A percentile compares a stretch with the other conserved stretches of the same genome.
These are phyloP conservation scores for Takashimella tepidaria DNA, from an alignment of 1,284 basidiomycete genomes.

Conservation along the genomic window DNA sequence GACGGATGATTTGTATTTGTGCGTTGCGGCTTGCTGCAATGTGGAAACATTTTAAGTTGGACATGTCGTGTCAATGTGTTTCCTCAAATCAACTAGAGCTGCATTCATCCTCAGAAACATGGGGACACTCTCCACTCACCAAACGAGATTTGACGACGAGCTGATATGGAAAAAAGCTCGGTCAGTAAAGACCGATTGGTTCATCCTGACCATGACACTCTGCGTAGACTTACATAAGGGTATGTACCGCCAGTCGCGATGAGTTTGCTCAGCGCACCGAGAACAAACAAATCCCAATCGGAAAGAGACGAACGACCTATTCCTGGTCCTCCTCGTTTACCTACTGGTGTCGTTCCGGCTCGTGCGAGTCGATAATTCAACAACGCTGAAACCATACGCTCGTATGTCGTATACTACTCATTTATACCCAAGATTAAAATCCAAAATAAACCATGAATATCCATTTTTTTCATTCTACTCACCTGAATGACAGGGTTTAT, in stretches of 20 bases:
- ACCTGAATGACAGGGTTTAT: conserved; percentile 85
- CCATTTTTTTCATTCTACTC: conserved; percentile 6
- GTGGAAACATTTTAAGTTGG: no score
- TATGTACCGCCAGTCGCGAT: conserved; percentile 48
- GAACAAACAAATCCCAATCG: conserved; percentile 83
- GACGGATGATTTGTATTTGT: conserved; percentile 47
- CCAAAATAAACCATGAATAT: not conserved
- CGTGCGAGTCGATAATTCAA: conserved; percentile 26
- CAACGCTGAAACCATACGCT: conserved; percentile 57
- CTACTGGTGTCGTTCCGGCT: conserved; percentile 15
- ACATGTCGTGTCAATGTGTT: no score
- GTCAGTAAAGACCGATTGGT: not conserved
- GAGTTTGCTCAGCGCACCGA: conserved; percentile 84
- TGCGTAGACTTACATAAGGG: conserved; percentile 48
- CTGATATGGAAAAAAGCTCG: conserved; percentile 12
- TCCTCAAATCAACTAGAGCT: no score
- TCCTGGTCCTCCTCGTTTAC: conserved; percentile 52
- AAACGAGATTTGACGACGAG: conserved; percentile 49
- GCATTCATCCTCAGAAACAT: no score
- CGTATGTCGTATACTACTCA: conserved; percentile 66
- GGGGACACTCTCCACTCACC: conserved; percentile 22
- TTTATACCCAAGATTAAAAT: not conserved
- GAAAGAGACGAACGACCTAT: conserved; percentile 53
- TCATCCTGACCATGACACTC: conserved; percentile 1
- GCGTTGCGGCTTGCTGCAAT: conserved; percentile 49